phyloP scores from a whole-genome alignment of 2,329 filamentous ascomycete species.

The Colletotrichum zoysiae region DNA sequence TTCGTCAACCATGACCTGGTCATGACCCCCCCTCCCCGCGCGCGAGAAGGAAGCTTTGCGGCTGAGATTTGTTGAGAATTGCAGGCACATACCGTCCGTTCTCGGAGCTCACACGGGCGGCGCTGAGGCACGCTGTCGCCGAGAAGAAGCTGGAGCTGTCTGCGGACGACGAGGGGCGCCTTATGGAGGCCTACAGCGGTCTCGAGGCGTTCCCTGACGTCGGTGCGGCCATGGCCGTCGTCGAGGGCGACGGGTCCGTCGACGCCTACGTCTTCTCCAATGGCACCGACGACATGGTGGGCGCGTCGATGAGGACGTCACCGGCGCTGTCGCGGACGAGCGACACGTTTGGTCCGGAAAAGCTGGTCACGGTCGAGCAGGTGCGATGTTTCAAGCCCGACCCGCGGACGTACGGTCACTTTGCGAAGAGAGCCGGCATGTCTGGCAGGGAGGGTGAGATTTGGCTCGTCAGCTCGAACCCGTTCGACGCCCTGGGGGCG shows the following conservation, averaged over 20 bases:
- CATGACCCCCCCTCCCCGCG: background rate
- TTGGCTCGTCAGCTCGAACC: constrained; percentile 79
- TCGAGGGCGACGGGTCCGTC: constrained; percentile 57
- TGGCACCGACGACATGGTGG: constrained; percentile 73
- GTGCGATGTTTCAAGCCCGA: constrained; percentile 74
- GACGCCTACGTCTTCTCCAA: constrained; percentile 77
- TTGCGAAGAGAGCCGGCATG: constrained; percentile 65
- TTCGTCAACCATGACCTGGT: constrained; percentile 51
- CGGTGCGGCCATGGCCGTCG: constrained; percentile 60
- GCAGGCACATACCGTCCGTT: constrained; percentile 73
- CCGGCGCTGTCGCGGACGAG: constrained; percentile 64
- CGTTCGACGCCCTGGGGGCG: constrained; percentile 79
- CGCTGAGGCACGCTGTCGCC: constrained; percentile 73
- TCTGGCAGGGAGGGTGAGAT: constrained; percentile 61
- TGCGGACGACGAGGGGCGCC: constrained; percentile 55
- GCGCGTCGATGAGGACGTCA: constrained; percentile 69
- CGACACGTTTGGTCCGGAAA: constrained; percentile 56
- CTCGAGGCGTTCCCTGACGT: constrained; percentile 77
- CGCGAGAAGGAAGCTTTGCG: background rate
- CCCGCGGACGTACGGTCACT: constrained; percentile 70
- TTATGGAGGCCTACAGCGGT: constrained; percentile 75
- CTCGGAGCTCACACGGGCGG: constrained; percentile 70
- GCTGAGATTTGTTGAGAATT: constrained; percentile 8
- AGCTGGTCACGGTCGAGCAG: constrained; percentile 72
- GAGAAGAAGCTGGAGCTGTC: constrained; percentile 64